These are phyloP conservation scores for Scedosporium apiospermum DNA, from an alignment of 2,329 filamentous ascomycete genomes.

Conservation along the genomic window DNA sequence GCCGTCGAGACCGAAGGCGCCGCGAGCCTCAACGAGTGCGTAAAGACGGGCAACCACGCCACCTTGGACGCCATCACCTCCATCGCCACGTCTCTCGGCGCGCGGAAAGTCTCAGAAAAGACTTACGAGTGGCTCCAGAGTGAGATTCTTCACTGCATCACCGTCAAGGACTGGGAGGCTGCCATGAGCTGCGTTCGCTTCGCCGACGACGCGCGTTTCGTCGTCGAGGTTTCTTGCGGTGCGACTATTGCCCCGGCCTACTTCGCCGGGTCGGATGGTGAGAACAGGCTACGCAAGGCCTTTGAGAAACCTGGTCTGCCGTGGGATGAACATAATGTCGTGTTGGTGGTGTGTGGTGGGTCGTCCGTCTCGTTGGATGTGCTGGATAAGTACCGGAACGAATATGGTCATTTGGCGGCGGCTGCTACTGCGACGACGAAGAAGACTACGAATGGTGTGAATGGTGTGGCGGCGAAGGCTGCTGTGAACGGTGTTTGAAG, in stretches of 20 bases:
- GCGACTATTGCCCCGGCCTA: constrained; percentile 66
- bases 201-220: constrained; percentile 68
- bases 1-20: constrained; percentile 71
- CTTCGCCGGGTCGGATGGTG: constrained; percentile 5
- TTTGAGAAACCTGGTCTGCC: constrained; percentile 49
- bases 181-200: constrained; percentile 68
- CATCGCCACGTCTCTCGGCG: constrained; percentile 65
- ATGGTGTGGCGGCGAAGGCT: too few species aligned
- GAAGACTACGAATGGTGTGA: background rate
- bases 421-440: background rate
- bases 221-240: constrained; percentile 81
- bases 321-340: constrained; percentile 53
- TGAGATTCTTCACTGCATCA: constrained; percentile 22
- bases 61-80: constrained; percentile 64
- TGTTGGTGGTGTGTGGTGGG: constrained; percentile 79
- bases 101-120: constrained; percentile 56
- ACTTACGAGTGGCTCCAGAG: constrained; percentile 55
- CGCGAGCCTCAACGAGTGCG: constrained; percentile 55
- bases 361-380: constrained; percentile 55
- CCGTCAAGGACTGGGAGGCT: constrained; percentile 52
- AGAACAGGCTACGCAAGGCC: constrained; percentile 42
- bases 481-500: too few species aligned
- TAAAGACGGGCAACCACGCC: constrained; percentile 46
- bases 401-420: constrained; percentile 21
- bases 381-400: constrained; percentile 41